phyloP scores from a whole-genome alignment of 306 rosid species.

The Psophocarpus tetragonolobus region DNA sequence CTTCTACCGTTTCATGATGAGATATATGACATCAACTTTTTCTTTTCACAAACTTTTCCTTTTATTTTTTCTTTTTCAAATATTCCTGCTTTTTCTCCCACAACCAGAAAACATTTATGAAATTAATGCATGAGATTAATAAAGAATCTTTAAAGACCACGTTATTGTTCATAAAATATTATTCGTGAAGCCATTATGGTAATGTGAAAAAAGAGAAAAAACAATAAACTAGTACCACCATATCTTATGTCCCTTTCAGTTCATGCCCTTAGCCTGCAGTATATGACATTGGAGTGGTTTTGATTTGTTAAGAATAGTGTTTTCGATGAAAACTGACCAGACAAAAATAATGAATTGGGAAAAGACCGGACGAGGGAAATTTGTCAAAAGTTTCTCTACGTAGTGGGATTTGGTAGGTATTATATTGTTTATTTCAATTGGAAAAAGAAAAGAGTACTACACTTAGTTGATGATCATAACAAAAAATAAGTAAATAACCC shows the following conservation, averaged over 20 bases:
- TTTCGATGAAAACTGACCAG: slow-evolving; percentile 28
- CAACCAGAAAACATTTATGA: background rate
- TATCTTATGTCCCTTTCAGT: slow-evolving; percentile 30
- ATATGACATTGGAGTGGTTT: slow-evolving; percentile 36
- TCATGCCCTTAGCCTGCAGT: background rate
- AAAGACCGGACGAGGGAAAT: slow-evolving; percentile 11
- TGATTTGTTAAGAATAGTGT: slow-evolving; percentile 36
- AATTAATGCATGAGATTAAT: background rate
- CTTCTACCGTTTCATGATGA: background rate
- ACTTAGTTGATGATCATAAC: slow-evolving; percentile 38
- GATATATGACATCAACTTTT: background rate
- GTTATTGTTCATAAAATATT: background rate
- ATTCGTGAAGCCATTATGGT: background rate
- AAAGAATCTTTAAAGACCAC: background rate
- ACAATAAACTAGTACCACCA: background rate
- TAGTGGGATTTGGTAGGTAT: slow-evolving; percentile 73
- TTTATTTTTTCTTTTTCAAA: background rate
- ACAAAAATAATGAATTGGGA: slow-evolving; percentile 15
- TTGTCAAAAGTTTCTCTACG: slow-evolving; percentile 49
- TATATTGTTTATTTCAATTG: slow-evolving; percentile 30
- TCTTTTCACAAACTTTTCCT: background rate
- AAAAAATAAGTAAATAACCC: background rate
- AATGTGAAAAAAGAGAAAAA: slow-evolving; percentile 17
- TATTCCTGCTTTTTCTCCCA: background rate
- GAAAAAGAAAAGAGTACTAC: slow-evolving; percentile 27